These are phyloP conservation scores for Leptodontidium sp. DNA, from an alignment of 2,329 filamentous ascomycete species.

Conservation along the genomic window DNA sequence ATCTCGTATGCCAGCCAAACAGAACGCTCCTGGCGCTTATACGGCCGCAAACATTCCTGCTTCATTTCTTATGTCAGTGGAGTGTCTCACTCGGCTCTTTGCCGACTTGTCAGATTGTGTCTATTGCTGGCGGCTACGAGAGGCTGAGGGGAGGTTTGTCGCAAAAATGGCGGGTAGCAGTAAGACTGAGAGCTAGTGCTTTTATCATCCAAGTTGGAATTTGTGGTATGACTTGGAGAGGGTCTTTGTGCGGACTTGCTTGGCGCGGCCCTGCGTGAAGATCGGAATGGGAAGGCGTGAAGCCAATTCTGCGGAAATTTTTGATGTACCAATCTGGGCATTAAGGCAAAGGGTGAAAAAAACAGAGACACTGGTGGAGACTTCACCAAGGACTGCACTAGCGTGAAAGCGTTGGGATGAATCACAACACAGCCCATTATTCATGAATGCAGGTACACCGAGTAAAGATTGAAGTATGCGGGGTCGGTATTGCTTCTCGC, in stretches of 20 bases:
- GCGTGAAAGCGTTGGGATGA: not conserved
- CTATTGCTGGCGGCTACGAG: conserved; percentile 7
- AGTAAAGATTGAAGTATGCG: not conserved
- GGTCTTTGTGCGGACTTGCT: not conserved
- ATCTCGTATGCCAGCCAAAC: conserved; percentile 12
- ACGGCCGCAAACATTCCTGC: not conserved
- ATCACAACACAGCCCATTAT: not conserved
- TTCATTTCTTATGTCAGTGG: not conserved
- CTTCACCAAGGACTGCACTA: not conserved
- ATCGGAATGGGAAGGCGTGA: not conserved
- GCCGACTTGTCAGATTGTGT: conserved; percentile 4
- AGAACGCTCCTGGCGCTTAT: not conserved
- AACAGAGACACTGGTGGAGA: not conserved
- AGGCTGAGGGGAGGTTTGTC: not conserved
- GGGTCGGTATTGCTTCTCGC: not conserved
- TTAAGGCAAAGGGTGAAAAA: not conserved
- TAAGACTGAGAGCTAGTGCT: conserved; percentile 11
- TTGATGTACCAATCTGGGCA: not conserved
- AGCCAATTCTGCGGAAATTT: not conserved
- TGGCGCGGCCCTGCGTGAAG: not conserved
- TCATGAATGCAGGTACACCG: not conserved
- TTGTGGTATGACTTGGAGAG: no score
- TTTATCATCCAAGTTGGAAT: not conserved
- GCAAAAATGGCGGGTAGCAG: not conserved
- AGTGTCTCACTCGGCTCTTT: not conserved